A percentile compares a stretch with the other conserved stretches of the same genome.
These are phyloP conservation scores for Parascedosporium putredinis DNA, from an alignment of 2,329 filamentous ascomycete species.

Conservation along the genomic window DNA sequence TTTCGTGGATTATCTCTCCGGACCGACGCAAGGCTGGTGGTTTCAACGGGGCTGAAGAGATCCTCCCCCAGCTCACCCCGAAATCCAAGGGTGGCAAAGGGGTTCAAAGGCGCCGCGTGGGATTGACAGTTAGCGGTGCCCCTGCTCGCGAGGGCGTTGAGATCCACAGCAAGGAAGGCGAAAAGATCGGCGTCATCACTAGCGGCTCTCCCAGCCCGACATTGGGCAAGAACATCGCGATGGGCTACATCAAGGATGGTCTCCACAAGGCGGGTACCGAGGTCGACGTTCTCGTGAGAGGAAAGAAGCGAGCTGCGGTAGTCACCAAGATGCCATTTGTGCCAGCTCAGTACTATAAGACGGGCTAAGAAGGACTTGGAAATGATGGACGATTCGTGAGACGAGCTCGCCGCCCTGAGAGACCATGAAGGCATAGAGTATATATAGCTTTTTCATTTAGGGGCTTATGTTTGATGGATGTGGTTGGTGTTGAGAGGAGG, in stretches of 20 bases:
- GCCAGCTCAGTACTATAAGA: slow-evolving; percentile 63
- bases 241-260: slow-evolving; percentile 81
- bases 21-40: slow-evolving; percentile 55
- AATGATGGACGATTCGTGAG: too few species aligned
- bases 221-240: slow-evolving; percentile 83
- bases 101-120: slow-evolving; percentile 64
- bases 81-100: slow-evolving; percentile 62
- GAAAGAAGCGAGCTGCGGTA: slow-evolving; percentile 61
- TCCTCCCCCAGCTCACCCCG: slow-evolving; percentile 66
- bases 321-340: slow-evolving; percentile 89
- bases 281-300: slow-evolving; percentile 66
- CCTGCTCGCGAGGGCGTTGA: slow-evolving; percentile 83
- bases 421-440: slow-evolving; percentile 2
- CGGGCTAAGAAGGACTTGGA: slow-evolving; percentile 10
- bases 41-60: slow-evolving; percentile 77
- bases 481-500: too few species aligned
- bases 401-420: too few species aligned
- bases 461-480: too few species aligned
- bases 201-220: slow-evolving; percentile 85
- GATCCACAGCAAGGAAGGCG: slow-evolving; percentile 54
- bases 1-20: slow-evolving; percentile 75
- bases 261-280: slow-evolving; percentile 78
- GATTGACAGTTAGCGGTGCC: slow-evolving; percentile 72
- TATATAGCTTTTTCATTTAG: background rate
- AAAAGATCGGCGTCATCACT: slow-evolving; percentile 70